Conservation (phyloP, 805 yeast genomes). For the Sugiyamaella smithiae region DNA sequence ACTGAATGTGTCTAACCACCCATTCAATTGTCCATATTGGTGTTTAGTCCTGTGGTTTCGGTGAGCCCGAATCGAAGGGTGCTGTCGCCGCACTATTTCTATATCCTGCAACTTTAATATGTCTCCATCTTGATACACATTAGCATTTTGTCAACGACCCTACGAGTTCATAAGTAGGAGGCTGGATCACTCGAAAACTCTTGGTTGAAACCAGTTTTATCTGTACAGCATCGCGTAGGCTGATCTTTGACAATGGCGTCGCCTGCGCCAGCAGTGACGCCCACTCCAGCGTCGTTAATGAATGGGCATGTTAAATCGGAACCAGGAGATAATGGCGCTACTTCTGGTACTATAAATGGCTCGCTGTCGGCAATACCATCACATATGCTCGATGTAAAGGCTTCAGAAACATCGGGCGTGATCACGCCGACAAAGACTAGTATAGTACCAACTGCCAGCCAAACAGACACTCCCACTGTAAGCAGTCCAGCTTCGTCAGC, state of each 20-base stretch:
- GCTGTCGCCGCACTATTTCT: conserved; percentile 2
- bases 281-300: conserved; percentile 4
- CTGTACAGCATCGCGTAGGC: too few relatives aligned
- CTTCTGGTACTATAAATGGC: background rate
- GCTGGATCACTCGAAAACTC: too few relatives aligned
- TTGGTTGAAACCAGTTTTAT: too few relatives aligned
- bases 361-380: background rate
- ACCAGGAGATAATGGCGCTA: background rate
- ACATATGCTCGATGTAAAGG: background rate
- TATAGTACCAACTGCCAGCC: background rate
- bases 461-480: background rate
- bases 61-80: too few relatives aligned
- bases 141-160: too few relatives aligned
- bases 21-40: too few relatives aligned
- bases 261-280: conserved; percentile 2
- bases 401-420: background rate
- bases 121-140: too few relatives aligned
- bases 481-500: background rate
- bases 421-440: background rate
- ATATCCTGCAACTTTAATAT: too few relatives aligned
- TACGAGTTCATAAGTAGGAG: too few relatives aligned
- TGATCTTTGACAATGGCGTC: conserved; percentile 3
- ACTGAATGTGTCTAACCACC: too few relatives aligned
- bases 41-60: too few relatives aligned
- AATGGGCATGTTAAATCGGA: conserved; percentile 1